phyloP scores from a whole-genome alignment of 202 grass and related monocot species.

The Saccharum hybrid region DNA sequence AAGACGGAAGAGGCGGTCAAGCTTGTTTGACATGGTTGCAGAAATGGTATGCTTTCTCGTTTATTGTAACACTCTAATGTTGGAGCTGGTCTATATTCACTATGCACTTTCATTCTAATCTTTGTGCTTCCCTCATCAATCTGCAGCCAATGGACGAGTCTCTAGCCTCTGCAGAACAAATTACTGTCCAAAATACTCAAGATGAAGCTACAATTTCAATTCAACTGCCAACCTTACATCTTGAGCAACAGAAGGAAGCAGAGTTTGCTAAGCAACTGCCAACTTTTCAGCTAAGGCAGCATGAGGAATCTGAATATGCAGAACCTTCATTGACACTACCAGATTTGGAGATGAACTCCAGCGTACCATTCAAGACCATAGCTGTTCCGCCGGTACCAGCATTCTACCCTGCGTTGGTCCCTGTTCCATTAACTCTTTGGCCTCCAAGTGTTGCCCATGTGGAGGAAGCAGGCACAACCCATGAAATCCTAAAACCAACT shows the following conservation, averaged over 20 bases:
- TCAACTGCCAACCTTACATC: conserved; percentile 51
- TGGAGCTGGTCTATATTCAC: conserved; percentile 7
- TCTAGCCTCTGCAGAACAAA: conserved; percentile 41
- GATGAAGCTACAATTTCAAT: conserved; percentile 55
- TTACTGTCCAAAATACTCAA: conserved; percentile 42
- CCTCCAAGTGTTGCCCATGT: conserved; percentile 41
- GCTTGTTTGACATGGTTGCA: conserved; percentile 91
- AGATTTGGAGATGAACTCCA: conserved; percentile 43
- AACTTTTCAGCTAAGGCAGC: conserved; percentile 49
- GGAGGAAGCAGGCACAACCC: conserved; percentile 41
- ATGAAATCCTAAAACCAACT: conserved; percentile 73
- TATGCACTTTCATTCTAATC: conserved; percentile 2
- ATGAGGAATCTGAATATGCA: conserved; percentile 44
- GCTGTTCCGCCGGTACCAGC: conserved; percentile 29
- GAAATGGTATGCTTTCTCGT: conserved; percentile 60
- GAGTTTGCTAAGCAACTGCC: conserved; percentile 48
- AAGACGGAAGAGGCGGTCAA: conserved; percentile 84
- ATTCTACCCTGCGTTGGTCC: conserved; percentile 58
- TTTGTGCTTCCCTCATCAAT: conserved; percentile 31
- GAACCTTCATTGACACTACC: conserved; percentile 24
- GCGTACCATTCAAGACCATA: conserved; percentile 25
- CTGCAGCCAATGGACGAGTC: conserved; percentile 68
- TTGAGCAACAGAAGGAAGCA: conserved; percentile 49
- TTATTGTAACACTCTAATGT: not conserved
- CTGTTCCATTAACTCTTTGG: conserved; percentile 55